phyloP scores from a whole-genome alignment of 192 early-diverging fungal species.

The Umbelopsis sp. region DNA sequence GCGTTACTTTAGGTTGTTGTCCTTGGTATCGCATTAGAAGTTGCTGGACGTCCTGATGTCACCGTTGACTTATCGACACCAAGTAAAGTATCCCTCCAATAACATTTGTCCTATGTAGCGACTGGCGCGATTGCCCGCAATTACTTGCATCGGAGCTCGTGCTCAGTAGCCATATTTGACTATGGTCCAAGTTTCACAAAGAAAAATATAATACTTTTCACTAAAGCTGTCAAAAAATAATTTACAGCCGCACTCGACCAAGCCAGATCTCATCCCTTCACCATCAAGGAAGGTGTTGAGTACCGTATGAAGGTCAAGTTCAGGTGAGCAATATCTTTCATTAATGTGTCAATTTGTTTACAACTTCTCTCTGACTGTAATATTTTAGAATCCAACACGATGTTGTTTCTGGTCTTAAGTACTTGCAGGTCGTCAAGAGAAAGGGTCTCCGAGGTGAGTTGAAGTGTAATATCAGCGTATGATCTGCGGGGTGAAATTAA shows the following conservation, averaged over 20 bases:
- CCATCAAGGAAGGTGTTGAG: constrained; percentile 95
- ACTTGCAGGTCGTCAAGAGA: constrained; percentile 92
- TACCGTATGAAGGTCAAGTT: constrained; percentile 94
- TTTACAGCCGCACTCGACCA: constrained; percentile 58
- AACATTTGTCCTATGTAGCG: neutral
- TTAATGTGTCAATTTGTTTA: neutral
- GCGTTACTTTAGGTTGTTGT: constrained; percentile 64
- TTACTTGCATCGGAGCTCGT: constrained; percentile 2
- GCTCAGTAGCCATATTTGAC: neutral
- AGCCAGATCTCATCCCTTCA: constrained; percentile 74
- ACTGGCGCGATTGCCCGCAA: neutral
- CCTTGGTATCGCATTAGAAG: constrained; percentile 71
- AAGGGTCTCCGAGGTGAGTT: constrained; percentile 63
- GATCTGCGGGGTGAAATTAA: neutral
- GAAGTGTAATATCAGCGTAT: neutral
- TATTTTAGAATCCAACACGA: constrained; percentile 82
- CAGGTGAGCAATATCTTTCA: constrained; percentile 39
- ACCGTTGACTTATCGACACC: constrained; percentile 73
- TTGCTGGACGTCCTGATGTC: constrained; percentile 74
- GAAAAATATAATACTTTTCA: neutral
- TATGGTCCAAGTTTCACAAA: neutral
- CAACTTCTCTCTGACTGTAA: neutral
- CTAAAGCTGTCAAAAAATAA: constrained; percentile 21
- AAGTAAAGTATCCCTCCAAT: constrained; percentile 45
- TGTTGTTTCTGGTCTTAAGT: constrained; percentile 93